Evolutionary conservation across 2,329 filamentous ascomycete species (phyloP), one percentile per base, ranked within the genome.

Genomic region (Stachybotrys chartarum): DNA sequence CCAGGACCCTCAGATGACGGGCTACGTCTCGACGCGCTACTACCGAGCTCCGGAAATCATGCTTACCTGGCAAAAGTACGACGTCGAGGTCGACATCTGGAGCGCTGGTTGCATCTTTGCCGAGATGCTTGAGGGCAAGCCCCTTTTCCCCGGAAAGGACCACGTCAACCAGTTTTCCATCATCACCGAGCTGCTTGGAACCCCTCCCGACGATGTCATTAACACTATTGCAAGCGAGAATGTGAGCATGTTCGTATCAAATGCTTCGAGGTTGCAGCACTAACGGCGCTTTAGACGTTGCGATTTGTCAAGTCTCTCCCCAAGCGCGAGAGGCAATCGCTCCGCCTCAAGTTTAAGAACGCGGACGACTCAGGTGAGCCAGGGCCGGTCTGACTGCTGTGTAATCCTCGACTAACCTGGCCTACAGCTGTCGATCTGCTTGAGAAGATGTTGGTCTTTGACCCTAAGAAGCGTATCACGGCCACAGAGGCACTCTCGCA

Each of bases 1-100:
- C 66, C 94, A 99, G 72, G 94, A 99, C 69, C 94, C 94, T 42
- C 94, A 99, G 76, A 99, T 99, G 94, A 99, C 94, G 47, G 94
- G 94, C 64, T 99, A 99, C 70, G 94, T 99, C 58, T 97, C 94
- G 51, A 99, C 94, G 59, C 83, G 94, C 80, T 99, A 99, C 81
- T 99, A 99, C 81, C 87, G 94, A 68, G 94, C 94, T 8, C 94
- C 94, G 17, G 94, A 99, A 75, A 99, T 99, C 70, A 99, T 99
- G 94, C 91, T 99, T 70, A 97, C 94, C 61, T 99, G 94, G 94
- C 94, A 99, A 79, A 99, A 99, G 78, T 99, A 99, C 75, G 94
- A 99, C 65, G 87, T 97, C 51, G 94, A 97, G 77, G 94, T 99
- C 56, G 94, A 99, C 71, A 96, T 99, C 70, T 99, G 94, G 94